phyloP scores from a whole-genome alignment of 176 grass and related monocot species.

The Avena insularis region DNA sequence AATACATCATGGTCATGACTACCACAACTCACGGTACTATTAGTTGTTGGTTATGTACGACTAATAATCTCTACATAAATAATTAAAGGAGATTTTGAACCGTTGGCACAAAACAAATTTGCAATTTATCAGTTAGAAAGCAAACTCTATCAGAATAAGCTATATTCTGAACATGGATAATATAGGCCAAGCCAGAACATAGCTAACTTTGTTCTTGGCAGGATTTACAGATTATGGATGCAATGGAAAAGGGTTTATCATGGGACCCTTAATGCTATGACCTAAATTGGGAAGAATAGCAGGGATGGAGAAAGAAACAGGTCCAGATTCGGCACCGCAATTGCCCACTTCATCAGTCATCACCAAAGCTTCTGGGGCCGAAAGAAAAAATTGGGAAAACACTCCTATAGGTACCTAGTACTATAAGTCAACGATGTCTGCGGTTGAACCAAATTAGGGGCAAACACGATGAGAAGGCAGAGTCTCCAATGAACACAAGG shows the following conservation, averaged over 20 bases:
- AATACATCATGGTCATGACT: not conserved
- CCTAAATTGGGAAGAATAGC: constrained; percentile 44
- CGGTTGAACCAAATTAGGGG: too few species aligned
- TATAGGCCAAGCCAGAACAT: not conserved
- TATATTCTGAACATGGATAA: constrained; percentile 12
- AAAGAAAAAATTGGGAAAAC: too few species aligned
- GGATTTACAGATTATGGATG: constrained; percentile 55
- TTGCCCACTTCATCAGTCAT: not conserved
- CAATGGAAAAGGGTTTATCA: constrained; percentile 50
- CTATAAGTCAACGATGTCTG: too few species aligned
- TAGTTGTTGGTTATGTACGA: too few species aligned
- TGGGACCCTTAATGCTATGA: constrained; percentile 56
- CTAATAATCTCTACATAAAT: constrained; percentile 1
- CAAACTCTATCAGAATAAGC: not conserved
- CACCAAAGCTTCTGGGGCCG: not conserved
- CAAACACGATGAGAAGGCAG: too few species aligned
- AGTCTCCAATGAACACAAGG: too few species aligned
- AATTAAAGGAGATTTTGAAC: not conserved
- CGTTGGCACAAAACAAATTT: not conserved
- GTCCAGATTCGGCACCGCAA: not conserved
- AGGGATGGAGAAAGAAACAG: not conserved
- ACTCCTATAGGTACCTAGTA: too few species aligned
- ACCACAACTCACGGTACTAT: too few species aligned
- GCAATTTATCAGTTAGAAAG: not conserved
- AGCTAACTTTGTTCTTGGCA: constrained; percentile 20